A percentile compares a stretch with the other conserved stretches of the same genome.
Conservation (phyloP, 768 basidiomycete species). For the Phaeolepiota aurea region DNA sequence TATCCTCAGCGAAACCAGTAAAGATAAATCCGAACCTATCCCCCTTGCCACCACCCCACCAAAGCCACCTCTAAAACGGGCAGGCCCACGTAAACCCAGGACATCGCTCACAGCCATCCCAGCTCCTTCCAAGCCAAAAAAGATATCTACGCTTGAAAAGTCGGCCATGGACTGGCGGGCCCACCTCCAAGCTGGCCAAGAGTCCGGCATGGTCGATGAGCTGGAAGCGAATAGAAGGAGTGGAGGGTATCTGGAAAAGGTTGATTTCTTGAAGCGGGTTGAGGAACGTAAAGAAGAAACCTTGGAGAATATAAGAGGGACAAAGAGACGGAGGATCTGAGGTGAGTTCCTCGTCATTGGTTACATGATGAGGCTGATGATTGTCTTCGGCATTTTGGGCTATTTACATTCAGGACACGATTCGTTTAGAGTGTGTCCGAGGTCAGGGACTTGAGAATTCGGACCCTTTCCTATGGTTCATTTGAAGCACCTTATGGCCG, state of each 20-base stretch:
- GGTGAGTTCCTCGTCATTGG: constrained; percentile 5
- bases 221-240: constrained; percentile 67
- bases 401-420: no score
- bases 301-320: constrained; percentile 46
- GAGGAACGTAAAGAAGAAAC: constrained; percentile 62
- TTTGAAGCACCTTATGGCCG: no score
- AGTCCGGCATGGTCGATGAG: constrained; percentile 49
- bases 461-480: no score
- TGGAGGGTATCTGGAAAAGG: constrained; percentile 79
- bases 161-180: constrained; percentile 81
- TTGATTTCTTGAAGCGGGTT: constrained; percentile 75
- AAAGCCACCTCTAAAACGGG: constrained; percentile 30
- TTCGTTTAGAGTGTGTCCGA: no score
- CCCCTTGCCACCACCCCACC: no score
- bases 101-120: constrained; percentile 48
- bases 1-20: not conserved
- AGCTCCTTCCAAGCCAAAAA: constrained; percentile 51
- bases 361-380: no score
- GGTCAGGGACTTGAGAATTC: no score
- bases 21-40: constrained; percentile 7
- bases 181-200: constrained; percentile 41
- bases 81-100: constrained; percentile 63
- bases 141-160: constrained; percentile 78
- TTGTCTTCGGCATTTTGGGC: no score
- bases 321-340: constrained; percentile 41